Conservation (phyloP, 2,329 filamentous ascomycete genomes). For the Clonostachys solani region DNA sequence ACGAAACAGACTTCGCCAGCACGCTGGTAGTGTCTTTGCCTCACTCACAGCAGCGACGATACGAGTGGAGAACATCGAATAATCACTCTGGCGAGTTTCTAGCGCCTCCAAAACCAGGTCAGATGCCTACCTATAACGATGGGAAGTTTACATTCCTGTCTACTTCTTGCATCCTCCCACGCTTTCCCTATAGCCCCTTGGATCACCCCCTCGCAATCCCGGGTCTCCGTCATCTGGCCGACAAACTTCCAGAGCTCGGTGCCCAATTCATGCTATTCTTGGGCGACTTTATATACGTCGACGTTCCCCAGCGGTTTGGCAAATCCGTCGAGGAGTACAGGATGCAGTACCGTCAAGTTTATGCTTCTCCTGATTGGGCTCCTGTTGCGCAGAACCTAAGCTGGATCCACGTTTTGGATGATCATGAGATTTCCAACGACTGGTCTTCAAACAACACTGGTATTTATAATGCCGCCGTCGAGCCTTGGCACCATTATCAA, state of each 20-base stretch:
- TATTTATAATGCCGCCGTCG: conserved; percentile 73
- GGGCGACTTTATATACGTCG: conserved; percentile 86
- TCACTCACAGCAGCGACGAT: conserved; percentile 66
- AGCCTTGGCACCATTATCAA: conserved; percentile 86
- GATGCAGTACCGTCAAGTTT: conserved; percentile 91
- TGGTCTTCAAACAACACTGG: conserved; percentile 81
- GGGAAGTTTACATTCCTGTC: conserved; percentile 86
- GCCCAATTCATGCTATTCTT: conserved; percentile 80
- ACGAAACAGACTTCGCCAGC: conserved; percentile 79
- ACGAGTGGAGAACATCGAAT: conserved; percentile 83
- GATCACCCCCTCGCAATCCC: conserved; percentile 78
- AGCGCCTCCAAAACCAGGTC: conserved; percentile 68
- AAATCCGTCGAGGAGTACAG: conserved; percentile 72
- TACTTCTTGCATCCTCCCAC: conserved; percentile 87
- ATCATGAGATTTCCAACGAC: conserved; percentile 95
- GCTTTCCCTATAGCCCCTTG: conserved; percentile 84
- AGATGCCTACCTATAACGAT: conserved; percentile 52
- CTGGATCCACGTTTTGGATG: conserved; percentile 96
- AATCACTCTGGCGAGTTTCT: conserved; percentile 81
- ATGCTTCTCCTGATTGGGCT: conserved; percentile 89
- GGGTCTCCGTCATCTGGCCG: conserved; percentile 72
- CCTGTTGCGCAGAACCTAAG: conserved; percentile 73
- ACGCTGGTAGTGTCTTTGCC: conserved; percentile 60
- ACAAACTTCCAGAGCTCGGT: conserved; percentile 65
- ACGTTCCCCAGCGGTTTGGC: conserved; percentile 80